Conservation (phyloP, 2,329 filamentous ascomycete genomes). For the Trematosphaeria pertusa region DNA sequence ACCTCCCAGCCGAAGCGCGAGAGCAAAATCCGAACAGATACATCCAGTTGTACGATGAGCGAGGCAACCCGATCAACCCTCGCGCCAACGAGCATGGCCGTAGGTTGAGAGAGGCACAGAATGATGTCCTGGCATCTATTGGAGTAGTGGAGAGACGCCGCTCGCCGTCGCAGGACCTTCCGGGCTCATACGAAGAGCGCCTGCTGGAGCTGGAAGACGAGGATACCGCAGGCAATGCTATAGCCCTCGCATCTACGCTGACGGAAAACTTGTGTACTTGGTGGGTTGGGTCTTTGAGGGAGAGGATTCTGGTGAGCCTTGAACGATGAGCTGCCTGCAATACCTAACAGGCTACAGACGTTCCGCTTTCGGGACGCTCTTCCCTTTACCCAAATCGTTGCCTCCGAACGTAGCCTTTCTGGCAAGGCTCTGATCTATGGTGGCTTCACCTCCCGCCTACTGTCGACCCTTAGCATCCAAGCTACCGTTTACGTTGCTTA, state of each 20-base stretch:
- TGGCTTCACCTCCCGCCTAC: slow-evolving; percentile 31
- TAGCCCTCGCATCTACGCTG: slow-evolving; percentile 33
- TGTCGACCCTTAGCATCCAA: slow-evolving; percentile 30
- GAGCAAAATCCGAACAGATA: slow-evolving; percentile 35
- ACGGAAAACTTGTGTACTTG: slow-evolving; percentile 40
- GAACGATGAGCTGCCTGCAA: neutral
- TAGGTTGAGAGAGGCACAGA: slow-evolving; percentile 53
- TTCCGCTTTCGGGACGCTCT: slow-evolving; percentile 33
- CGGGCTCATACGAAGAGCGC: slow-evolving; percentile 35
- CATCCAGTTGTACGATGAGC: slow-evolving; percentile 53
- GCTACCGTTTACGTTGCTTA: slow-evolving; percentile 25
- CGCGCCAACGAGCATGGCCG: slow-evolving; percentile 49
- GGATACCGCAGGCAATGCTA: slow-evolving; percentile 33
- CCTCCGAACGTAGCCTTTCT: slow-evolving; percentile 27
- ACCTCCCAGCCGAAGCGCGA: slow-evolving; percentile 29
- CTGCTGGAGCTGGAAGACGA: slow-evolving; percentile 40
- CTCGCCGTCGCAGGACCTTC: slow-evolving; percentile 32
- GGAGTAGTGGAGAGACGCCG: slow-evolving; percentile 54
- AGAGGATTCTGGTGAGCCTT: slow-evolving; percentile 32
- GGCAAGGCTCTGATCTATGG: slow-evolving; percentile 33
- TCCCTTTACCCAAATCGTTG: slow-evolving; percentile 34
- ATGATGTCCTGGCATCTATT: slow-evolving; percentile 56
- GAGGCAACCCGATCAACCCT: slow-evolving; percentile 54
- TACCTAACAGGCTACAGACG: slow-evolving; percentile 23
- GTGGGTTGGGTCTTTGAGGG: slow-evolving; percentile 43